A percentile compares a stretch with the other conserved stretches of the same genome.
Evolutionary conservation across 2,329 filamentous ascomycete species (phyloP).

Genomic region (Hypoxylon sp.): DNA sequence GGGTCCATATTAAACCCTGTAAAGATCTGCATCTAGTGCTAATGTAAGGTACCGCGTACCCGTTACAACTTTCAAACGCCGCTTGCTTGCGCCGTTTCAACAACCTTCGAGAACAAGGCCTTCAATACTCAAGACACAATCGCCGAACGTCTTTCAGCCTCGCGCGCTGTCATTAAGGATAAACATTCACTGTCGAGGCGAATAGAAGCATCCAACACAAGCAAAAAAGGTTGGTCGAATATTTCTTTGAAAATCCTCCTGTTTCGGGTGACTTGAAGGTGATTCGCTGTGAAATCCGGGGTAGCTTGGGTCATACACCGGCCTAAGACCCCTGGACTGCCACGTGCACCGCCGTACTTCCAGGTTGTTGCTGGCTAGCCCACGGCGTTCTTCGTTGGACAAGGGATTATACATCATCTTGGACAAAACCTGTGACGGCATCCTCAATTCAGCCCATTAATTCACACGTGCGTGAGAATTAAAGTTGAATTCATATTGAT

Average conservation of each 20-base stretch:
- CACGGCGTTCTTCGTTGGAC: not conserved
- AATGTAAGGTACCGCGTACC: conserved; percentile 33
- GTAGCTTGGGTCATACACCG: conserved; percentile 18
- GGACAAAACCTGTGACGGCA: conserved; percentile 3
- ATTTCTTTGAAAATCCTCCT: conserved; percentile 16
- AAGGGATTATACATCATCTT: conserved; percentile 6
- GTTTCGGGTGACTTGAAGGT: conserved; percentile 10
- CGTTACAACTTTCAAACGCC: conserved; percentile 17
- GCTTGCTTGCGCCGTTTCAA: not conserved
- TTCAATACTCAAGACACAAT: not conserved
- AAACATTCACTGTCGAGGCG: not conserved
- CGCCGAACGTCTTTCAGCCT: conserved; percentile 1
- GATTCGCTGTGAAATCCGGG: conserved; percentile 18
- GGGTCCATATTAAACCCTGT: conserved; percentile 14
- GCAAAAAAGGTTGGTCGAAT: conserved; percentile 23
- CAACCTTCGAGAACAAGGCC: conserved; percentile 3
- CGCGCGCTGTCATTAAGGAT: not conserved
- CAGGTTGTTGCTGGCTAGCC: not conserved
- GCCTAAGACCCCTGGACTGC: conserved; percentile 4
- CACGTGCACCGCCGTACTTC: conserved; percentile 28
- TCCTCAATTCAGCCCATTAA: not conserved
- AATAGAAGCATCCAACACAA: conserved; percentile 7
- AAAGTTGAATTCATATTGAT: not conserved
- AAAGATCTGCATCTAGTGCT: conserved; percentile 26
- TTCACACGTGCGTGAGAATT: not conserved